A percentile compares a stretch with the other conserved stretches of the same genome.
These are phyloP conservation scores for Abelmoschus esculentus DNA, from an alignment of 345 rosid genomes.

Conservation along the genomic window DNA sequence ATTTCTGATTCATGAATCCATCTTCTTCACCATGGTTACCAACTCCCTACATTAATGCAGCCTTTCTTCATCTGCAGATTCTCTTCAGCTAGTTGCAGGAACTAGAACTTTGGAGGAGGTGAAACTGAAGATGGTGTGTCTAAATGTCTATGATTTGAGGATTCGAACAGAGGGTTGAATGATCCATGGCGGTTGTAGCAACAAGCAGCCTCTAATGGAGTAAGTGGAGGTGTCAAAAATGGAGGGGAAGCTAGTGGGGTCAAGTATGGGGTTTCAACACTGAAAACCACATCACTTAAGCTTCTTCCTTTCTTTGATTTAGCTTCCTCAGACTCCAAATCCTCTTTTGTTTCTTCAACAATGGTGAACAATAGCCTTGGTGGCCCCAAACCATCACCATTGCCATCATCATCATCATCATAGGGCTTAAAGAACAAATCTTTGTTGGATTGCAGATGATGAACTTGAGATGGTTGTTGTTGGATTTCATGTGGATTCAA, in stretches of 20 bases:
- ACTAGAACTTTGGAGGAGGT: conserved; percentile 85
- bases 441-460: conserved; percentile 23
- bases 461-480: conserved; percentile 3
- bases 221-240: conserved; percentile 78
- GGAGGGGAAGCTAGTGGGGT: conserved; percentile 93
- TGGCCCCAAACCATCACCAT: conserved; percentile 41
- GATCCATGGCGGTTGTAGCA: conserved; percentile 19
- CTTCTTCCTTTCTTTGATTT: conserved; percentile 55
- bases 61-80: conserved; percentile 43
- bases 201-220: conserved; percentile 41
- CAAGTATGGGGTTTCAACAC: conserved; percentile 75
- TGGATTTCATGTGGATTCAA: conserved; percentile 33
- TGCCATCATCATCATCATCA: conserved; percentile 36
- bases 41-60: conserved; percentile 25
- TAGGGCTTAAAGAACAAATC: conserved; percentile 37
- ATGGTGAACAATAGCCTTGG: conserved; percentile 84
- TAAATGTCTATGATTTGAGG: conserved; percentile 64
- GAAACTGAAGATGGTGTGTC: conserved; percentile 32
- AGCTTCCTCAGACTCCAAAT: conserved; percentile 74
- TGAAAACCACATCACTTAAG: conserved; percentile 58
- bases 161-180: conserved; percentile 49
- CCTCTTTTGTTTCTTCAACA: conserved; percentile 80
- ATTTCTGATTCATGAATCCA: conserved; percentile 6
- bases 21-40: conserved; percentile 35
- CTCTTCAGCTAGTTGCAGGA: conserved; percentile 92